Percentiles rank a stretch among this genome's conserved stretches.
phyloP scores from a whole-genome alignment of 306 rosid species.

The Senna siamea region DNA sequence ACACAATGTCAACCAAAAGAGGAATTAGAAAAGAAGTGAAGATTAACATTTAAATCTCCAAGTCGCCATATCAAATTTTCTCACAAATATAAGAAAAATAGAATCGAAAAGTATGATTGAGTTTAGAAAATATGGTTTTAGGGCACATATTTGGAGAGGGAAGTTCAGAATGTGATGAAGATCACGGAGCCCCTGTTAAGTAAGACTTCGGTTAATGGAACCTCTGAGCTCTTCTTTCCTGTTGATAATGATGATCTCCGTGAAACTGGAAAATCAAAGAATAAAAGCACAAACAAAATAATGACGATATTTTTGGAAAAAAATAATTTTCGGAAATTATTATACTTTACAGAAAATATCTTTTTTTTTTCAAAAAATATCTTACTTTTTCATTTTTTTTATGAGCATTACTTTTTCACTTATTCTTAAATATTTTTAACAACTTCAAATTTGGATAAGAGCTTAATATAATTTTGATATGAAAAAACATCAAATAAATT shows the following conservation, averaged over 20 bases:
- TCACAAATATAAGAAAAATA: background rate
- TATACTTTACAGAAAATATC: too few species aligned
- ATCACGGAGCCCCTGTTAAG: slow-evolving; percentile 19
- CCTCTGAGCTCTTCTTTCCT: slow-evolving; percentile 24
- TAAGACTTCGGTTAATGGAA: slow-evolving; percentile 7
- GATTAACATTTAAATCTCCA: slow-evolving; percentile 10
- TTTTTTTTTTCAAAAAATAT: too few species aligned
- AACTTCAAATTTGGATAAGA: too few species aligned
- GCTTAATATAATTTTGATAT: too few species aligned
- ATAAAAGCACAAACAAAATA: too few species aligned
- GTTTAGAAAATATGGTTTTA: background rate
- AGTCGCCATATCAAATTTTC: background rate
- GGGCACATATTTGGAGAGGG: background rate
- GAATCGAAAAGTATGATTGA: background rate
- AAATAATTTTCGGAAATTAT: too few species aligned
- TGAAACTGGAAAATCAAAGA: slow-evolving; percentile 34
- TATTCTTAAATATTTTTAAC: too few species aligned
- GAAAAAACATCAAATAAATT: too few species aligned
- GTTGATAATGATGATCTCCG: slow-evolving; percentile 41
- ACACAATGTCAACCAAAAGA: slow-evolving; percentile 18
- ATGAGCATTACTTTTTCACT: too few species aligned
- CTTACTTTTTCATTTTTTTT: too few species aligned
- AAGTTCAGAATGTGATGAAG: slow-evolving; percentile 23
- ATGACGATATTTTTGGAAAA: too few species aligned
- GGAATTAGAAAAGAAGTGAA: slow-evolving; percentile 13